Percentiles rank a stretch among this genome's conserved stretches.
Conservation (phyloP, 176 grass and related monocot species). For the Oryza longistaminata region DNA sequence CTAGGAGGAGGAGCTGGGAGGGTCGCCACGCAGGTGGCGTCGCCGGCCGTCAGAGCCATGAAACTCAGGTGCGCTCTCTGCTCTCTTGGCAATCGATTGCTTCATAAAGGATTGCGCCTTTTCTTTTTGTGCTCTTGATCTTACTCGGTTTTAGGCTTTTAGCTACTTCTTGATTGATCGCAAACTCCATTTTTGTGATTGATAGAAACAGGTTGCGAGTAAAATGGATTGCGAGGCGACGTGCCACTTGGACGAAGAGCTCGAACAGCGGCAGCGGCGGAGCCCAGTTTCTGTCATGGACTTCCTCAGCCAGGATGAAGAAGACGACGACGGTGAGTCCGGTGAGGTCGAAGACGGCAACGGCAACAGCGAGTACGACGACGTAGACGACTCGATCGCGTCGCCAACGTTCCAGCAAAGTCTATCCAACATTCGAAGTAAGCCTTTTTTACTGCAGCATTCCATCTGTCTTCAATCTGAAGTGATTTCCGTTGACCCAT, state of each 20-base stretch:
- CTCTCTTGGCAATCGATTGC: not conserved
- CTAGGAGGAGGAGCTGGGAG: slow-evolving; percentile 26
- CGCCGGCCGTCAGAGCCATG: not conserved
- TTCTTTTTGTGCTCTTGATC: not conserved
- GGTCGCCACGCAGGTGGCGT: not conserved
- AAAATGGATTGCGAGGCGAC: not conserved
- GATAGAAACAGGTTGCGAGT: slow-evolving; percentile 2
- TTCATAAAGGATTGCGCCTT: not conserved
- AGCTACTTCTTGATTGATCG: not conserved
- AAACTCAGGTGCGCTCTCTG: slow-evolving; percentile 15
- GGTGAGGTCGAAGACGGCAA: not conserved
- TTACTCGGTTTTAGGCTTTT: not conserved
- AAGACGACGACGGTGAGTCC: slow-evolving; percentile 33
- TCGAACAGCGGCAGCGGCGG: slow-evolving; percentile 47
- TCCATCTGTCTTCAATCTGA: not conserved
- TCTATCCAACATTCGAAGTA: slow-evolving; percentile 65
- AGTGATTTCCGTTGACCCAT: slow-evolving; percentile 17
- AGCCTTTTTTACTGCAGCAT: not conserved
- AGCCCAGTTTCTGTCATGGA: slow-evolving; percentile 87
- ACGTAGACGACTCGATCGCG: slow-evolving; percentile 12
- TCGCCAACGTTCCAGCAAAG: slow-evolving; percentile 51
- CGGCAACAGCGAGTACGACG: not conserved
- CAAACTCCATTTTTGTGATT: not conserved
- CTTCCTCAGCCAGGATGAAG: slow-evolving; percentile 58
- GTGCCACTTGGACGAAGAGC: slow-evolving; percentile 33